These are phyloP conservation scores for Calonectria crousiana DNA, from an alignment of 2,329 filamentous ascomycete species.

Conservation along the genomic window DNA sequence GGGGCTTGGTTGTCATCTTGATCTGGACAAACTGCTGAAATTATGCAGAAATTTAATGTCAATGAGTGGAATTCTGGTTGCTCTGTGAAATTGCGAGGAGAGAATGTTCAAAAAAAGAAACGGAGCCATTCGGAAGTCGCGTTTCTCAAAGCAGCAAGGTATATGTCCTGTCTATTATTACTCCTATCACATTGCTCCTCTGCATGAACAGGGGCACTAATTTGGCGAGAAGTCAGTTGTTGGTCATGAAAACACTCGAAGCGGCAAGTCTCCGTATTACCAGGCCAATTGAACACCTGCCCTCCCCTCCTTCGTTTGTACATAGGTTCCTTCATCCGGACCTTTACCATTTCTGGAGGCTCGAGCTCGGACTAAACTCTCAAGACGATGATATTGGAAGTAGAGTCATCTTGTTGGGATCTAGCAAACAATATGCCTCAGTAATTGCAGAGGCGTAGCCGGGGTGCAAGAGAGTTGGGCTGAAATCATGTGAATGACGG, in stretches of 20 bases:
- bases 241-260: constrained; percentile 17
- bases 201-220: not conserved
- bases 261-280: constrained; percentile 3
- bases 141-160: constrained; percentile 3
- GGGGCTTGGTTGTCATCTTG: not conserved
- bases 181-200: not conserved
- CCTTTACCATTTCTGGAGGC: not conserved
- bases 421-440: not conserved
- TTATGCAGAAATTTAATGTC: not conserved
- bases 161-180: not conserved
- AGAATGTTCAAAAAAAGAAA: not conserved
- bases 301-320: constrained; percentile 9
- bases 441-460: not conserved
- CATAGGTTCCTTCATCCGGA: constrained; percentile 9
- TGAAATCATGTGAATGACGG: constrained; percentile 21
- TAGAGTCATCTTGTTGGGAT: not conserved
- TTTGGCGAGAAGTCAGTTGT: constrained; percentile 7
- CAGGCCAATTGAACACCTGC: not conserved
- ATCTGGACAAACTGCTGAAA: not conserved
- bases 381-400: not conserved
- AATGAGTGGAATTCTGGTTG: not conserved
- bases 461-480: not conserved
- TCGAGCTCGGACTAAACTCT: not conserved
- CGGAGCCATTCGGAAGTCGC: constrained; percentile 6
- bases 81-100: not conserved